Base-by-base conservation (phyloP, 225 moss, liverwort and hornwort species). In the Takakia lepidozioides region DNA sequence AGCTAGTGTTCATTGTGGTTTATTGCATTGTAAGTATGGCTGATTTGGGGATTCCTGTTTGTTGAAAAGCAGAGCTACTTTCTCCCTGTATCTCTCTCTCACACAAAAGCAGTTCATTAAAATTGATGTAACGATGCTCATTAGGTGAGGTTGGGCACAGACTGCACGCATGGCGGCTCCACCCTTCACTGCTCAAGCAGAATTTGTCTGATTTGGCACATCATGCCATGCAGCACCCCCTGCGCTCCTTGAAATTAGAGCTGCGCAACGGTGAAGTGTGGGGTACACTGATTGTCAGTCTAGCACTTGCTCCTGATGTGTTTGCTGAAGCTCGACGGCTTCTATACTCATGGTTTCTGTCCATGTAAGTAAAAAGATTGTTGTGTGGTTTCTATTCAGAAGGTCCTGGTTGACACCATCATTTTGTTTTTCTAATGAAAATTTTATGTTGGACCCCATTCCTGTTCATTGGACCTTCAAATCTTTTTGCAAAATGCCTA, bases 251-350 rank as follows among this genome's bases (percentile, higher is more conserved):
- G 38, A 59, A 59, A 43, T 59, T 36, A 38, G 74, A 75, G 54
- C 69, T 73, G 49, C 19, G 35, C 59, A 54, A 54, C 40, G 57
- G 60, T 49, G 61, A 51, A 57, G 54, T 53, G 41, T 74, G 70
- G 38, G 62, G 39, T 46, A 73, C 36, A 55, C 43, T 83, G 43
- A 74, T 81, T 38, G 64, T 63, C 25, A 74, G 69, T 58, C 80
- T 87, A 29, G 73, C 72, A 16, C 54, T 87, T 56, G 80, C 83
- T 19, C 83, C 87, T 51, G 87, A 87, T 48, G 29, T 87, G 30
- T 66, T 83, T 44, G 54, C 16, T 32, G 83, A 87, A 72, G 70
- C 63, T 38, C 80, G 69, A 40, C 74, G 77, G 49, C 69, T 83
- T 57, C 83, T 87, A 42, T 59, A 80, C 34, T 38, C 43, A 22